phyloP scores from a whole-genome alignment of 306 rosid genomes.

The Chamaecrista fasciculata region DNA sequence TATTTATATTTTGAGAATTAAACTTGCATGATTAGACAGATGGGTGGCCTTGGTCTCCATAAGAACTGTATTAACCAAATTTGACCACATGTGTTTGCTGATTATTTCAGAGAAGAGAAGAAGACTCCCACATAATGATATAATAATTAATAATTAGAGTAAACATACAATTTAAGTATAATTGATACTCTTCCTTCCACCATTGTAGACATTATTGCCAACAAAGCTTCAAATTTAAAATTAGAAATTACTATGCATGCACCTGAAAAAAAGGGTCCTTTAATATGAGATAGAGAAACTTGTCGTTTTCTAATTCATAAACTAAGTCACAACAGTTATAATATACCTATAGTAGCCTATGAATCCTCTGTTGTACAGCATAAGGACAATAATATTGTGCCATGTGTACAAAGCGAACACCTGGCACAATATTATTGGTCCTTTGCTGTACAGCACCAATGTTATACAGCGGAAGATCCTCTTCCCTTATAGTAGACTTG shows the following conservation, averaged over 20 bases:
- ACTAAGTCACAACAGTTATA: conserved; percentile 64
- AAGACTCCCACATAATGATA: background rate
- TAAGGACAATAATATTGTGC: too few species aligned
- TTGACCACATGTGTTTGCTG: background rate
- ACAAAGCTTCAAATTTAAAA: background rate
- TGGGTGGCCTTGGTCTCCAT: conserved; percentile 89
- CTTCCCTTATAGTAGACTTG: too few species aligned
- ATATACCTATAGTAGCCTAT: conserved; percentile 48
- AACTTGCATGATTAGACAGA: too few species aligned
- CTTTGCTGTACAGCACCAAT: too few species aligned
- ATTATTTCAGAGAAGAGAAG: background rate
- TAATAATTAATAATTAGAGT: background rate
- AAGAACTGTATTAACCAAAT: conserved; percentile 46
- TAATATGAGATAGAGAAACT: conserved; percentile 49
- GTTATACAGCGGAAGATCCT: too few species aligned
- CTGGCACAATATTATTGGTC: too few species aligned
- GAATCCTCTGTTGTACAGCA: too few species aligned
- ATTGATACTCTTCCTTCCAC: background rate
- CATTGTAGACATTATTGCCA: background rate
- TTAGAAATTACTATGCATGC: background rate
- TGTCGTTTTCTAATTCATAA: conserved; percentile 42
- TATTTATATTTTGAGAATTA: too few species aligned
- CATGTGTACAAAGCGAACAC: too few species aligned
- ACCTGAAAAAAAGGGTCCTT: conserved; percentile 71
- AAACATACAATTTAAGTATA: too few species aligned